These are phyloP conservation scores for Pichia sp. DNA, from an alignment of 1,139 yeast genomes.

Conservation along the genomic window DNA sequence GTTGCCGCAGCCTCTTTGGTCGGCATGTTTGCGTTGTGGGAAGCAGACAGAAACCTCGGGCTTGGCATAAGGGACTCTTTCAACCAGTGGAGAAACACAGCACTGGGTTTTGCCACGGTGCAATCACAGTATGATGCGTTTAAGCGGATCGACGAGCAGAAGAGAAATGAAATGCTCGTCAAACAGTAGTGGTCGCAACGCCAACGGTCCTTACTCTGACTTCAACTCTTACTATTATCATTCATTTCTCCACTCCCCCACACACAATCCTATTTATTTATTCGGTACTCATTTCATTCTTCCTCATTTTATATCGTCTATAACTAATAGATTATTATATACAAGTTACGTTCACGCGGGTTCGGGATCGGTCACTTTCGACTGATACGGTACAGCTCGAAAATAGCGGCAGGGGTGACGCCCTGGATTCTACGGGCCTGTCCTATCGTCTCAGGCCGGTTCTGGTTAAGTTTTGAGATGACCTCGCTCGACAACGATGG, in stretches of 20 bases:
- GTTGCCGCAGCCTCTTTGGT: conserved; percentile 32
- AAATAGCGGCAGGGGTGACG: conserved; percentile 80
- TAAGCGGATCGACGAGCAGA: conserved; percentile 29
- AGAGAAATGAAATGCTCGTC: conserved; percentile 24
- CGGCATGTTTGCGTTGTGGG: conserved; percentile 32
- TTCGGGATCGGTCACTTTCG: conserved; percentile 11
- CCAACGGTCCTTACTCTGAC: background rate
- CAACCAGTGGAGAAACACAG: conserved; percentile 26
- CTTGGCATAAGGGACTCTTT: conserved; percentile 30
- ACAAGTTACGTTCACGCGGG: conserved; percentile 1
- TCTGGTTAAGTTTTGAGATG: conserved; percentile 59
- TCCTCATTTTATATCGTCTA: background rate
- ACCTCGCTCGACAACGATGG: conserved; percentile 68
- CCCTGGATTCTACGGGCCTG: conserved; percentile 95
- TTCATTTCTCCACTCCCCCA: background rate
- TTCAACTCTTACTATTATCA: background rate
- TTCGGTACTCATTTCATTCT: background rate
- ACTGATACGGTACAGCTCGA: conserved; percentile 51
- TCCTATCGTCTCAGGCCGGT: conserved; percentile 86
- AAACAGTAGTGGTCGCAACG: conserved; percentile 11
- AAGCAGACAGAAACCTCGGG: conserved; percentile 31
- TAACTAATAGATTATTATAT: conserved; percentile 2
- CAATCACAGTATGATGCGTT: conserved; percentile 28
- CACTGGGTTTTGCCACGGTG: conserved; percentile 32
- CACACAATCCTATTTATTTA: background rate